A percentile compares a stretch with the other conserved stretches of the same genome.
Evolutionary conservation across 495 filamentous ascomycete species (phyloP).

Genomic region (Daldinia concentrica): DNA sequence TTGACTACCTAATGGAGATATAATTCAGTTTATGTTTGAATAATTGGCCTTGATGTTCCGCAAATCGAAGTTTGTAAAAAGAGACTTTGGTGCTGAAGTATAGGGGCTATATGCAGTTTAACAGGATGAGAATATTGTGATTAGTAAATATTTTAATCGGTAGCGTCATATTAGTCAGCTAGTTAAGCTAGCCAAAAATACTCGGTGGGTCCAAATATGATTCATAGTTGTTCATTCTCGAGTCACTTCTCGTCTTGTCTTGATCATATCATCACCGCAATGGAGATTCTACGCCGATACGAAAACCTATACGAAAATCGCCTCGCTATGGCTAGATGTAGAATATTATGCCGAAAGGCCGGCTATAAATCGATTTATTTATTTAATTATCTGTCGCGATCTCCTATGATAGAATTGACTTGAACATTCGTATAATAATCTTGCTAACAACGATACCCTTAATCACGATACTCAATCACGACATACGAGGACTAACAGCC

Average conservation of each 20-base stretch:
- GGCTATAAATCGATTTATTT: not conserved
- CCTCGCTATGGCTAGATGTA: not conserved
- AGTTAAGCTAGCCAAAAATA: too few species aligned
- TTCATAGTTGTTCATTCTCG: not conserved
- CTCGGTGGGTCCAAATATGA: not conserved
- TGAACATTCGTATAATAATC: not conserved
- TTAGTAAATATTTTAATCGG: too few species aligned
- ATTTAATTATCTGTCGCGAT: not conserved
- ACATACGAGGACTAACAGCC: not conserved
- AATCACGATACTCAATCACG: too few species aligned
- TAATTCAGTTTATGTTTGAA: too few species aligned
- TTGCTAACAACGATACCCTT: not conserved
- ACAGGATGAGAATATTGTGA: too few species aligned
- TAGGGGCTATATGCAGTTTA: too few species aligned
- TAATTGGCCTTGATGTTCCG: too few species aligned
- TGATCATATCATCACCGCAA: not conserved
- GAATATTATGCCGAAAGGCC: not conserved
- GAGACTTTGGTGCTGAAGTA: too few species aligned
- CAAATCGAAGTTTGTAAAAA: too few species aligned
- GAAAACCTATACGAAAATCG: not conserved
- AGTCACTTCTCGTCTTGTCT: not conserved
- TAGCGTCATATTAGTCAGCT: too few species aligned
- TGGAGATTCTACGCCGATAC: not conserved
- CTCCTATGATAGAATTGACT: not conserved
- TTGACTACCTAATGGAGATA: too few species aligned